phyloP scores from a whole-genome alignment of 768 basidiomycete species.

The Lentinus brumalis region DNA sequence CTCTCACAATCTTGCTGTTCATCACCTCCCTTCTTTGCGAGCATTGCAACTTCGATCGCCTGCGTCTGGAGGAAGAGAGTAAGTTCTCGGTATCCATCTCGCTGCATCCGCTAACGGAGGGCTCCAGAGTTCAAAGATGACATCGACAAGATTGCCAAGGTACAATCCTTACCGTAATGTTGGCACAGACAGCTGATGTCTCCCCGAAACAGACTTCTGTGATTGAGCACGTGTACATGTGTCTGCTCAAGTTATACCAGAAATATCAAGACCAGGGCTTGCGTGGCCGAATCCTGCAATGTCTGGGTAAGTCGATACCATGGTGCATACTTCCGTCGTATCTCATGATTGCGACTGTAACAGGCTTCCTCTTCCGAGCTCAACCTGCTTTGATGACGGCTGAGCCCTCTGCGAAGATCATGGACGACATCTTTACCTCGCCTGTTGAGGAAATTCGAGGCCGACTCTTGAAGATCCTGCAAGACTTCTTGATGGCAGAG shows the following conservation, averaged over 20 bases:
- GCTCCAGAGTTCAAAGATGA: conserved; percentile 54
- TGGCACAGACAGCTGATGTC: not conserved
- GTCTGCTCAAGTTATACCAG: conserved; percentile 71
- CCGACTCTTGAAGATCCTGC: conserved; percentile 82
- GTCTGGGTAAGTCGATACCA: conserved; percentile 61
- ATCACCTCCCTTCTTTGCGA: conserved; percentile 87
- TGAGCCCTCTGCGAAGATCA: conserved; percentile 75
- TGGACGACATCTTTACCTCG: conserved; percentile 87
- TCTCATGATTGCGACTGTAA: not conserved
- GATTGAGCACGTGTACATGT: conserved; percentile 80
- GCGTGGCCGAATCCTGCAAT: conserved; percentile 77
- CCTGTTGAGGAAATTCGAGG: conserved; percentile 70
- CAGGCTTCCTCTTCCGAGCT: conserved; percentile 87
- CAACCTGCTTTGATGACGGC: conserved; percentile 90
- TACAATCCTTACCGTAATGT: conserved; percentile 23
- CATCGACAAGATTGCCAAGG: conserved; percentile 59
- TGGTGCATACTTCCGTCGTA: not conserved
- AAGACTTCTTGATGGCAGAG: conserved; percentile 88
- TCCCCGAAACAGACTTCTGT: conserved; percentile 56
- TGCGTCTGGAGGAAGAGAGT: conserved; percentile 67
- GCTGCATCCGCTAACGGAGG: not conserved
- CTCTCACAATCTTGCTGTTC: conserved; percentile 72
- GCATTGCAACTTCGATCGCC: conserved; percentile 82
- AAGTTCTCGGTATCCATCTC: conserved; percentile 27
- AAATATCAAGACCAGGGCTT: conserved; percentile 61